Base-by-base conservation (phyloP, 306 rosid species). In the Vigna trinervia region DNA sequence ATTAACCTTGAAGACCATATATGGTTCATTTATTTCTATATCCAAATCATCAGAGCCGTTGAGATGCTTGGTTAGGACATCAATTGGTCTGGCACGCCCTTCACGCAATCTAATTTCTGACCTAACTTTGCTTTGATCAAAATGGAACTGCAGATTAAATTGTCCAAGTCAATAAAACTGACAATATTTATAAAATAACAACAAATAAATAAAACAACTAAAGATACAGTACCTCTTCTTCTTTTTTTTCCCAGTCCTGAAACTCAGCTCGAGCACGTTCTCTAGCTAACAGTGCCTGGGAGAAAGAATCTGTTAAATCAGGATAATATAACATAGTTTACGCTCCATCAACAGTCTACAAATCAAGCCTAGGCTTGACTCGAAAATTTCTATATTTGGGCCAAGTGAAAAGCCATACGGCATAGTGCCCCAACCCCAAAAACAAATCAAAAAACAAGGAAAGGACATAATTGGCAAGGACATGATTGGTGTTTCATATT, bases 241-340 rank as follows among this genome's bases (percentile, higher is more conserved):
- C 99, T 71, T 91, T 96, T 84, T 96, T 92, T 83, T 96, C 99
- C 99, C 97, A 96, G 83, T 96, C 98, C 70, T 96, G 98, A 85
- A 88, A 96, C 84, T 96, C 99, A 79, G 99, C 98, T 56, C 97
- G 92, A 71, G 99, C 97, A 57, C 97, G 91, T 82, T 96, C 98
- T 86, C 99, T 91, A 19, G 97, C 97, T 81, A 96, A 86, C 75
- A 92, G 59, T 23, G 99, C 99, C 99, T 96, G 81, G 57, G n/a
- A 84, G 74, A 84, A 77, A 77, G 30, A 84, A 68, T 79, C 53
- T 57, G 47, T 48, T 71, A 58, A 78, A 81, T 73, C 56, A 41
- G 22, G 50, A 20, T 23, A 81, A 53, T 64, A 64, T 76, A 45
- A 76, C 73, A 34, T 36, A 71, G 52, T 22, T 38, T 71, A 8